Percentiles rank a stretch among this genome's conserved stretches.
Conservation (phyloP, 2,329 filamentous ascomycete species). For the Coleophoma crateriformis region DNA sequence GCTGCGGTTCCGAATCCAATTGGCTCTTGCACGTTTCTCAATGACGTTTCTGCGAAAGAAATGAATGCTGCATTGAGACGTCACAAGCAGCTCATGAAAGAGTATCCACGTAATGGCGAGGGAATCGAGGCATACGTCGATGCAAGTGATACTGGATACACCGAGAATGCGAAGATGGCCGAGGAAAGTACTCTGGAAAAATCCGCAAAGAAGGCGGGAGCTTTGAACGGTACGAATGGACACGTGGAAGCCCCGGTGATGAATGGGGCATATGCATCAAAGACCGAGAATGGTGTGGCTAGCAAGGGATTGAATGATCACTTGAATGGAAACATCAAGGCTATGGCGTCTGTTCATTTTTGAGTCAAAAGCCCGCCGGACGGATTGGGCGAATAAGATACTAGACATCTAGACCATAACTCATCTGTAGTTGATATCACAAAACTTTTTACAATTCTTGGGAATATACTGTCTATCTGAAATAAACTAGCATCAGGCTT, state of each 20-base stretch:
- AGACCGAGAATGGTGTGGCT: too few species aligned
- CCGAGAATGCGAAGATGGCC: slow-evolving; percentile 20
- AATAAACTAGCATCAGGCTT: too few species aligned
- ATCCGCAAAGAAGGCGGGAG: slow-evolving; percentile 17
- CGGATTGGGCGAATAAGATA: too few species aligned
- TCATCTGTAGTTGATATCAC: too few species aligned
- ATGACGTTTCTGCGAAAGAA: slow-evolving; percentile 58
- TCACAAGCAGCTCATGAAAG: slow-evolving; percentile 60
- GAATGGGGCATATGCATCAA: neutral
- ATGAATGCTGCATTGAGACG: slow-evolving; percentile 52
- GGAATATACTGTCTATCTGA: too few species aligned
- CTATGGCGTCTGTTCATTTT: too few species aligned
- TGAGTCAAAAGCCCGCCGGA: too few species aligned
- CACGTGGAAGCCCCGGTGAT: neutral
- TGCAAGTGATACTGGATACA: slow-evolving; percentile 59
- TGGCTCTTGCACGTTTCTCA: slow-evolving; percentile 62
- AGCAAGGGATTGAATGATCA: too few species aligned
- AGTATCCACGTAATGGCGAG: slow-evolving; percentile 57
- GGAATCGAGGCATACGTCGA: slow-evolving; percentile 68
- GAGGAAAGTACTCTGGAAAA: slow-evolving; percentile 18
- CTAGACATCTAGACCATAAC: too few species aligned
- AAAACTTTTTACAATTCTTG: too few species aligned
- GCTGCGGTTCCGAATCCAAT: slow-evolving; percentile 65
- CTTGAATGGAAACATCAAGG: too few species aligned
- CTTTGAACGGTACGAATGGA: slow-evolving; percentile 14